Percentiles rank a stretch among this genome's conserved stretches.
phyloP scores from a whole-genome alignment of 805 yeast species.

The Grigorovia humatica region DNA sequence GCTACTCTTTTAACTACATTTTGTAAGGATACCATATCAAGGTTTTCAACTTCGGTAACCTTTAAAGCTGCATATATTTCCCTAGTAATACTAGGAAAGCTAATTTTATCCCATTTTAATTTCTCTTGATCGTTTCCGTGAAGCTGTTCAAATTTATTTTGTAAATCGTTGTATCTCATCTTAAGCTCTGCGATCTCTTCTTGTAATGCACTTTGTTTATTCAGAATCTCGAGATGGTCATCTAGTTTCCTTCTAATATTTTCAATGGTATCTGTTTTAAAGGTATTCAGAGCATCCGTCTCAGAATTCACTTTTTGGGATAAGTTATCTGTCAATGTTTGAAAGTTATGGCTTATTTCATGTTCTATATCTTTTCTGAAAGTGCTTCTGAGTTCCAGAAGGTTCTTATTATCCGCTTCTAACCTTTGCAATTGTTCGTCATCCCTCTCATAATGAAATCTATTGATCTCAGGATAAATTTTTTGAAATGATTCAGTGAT shows the following conservation, averaged over 20 bases:
- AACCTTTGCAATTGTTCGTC: neutral
- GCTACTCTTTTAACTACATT: slow-evolving; percentile 23
- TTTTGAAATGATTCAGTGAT: neutral
- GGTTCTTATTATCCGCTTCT: neutral
- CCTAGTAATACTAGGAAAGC: slow-evolving; percentile 1
- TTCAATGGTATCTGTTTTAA: neutral
- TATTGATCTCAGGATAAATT: neutral
- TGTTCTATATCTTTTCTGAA: neutral
- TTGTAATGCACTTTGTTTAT: neutral
- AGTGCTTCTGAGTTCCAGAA: neutral
- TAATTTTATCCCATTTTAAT: slow-evolving; percentile 2
- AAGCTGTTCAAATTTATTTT: neutral
- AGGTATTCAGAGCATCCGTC: neutral
- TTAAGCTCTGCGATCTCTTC: neutral
- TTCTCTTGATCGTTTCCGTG: neutral
- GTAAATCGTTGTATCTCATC: neutral
- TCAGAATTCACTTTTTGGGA: neutral
- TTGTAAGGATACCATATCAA: slow-evolving; percentile 25
- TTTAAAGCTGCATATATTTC: slow-evolving; percentile 1
- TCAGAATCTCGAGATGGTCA: neutral
- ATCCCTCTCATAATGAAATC: neutral
- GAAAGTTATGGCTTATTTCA: neutral
- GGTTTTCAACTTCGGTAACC: slow-evolving; percentile 20
- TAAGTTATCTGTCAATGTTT: neutral
- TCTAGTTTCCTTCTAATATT: neutral